Base-by-base conservation (phyloP, 1,139 yeast genomes). In the Torulaspora pretoriensis region DNA sequence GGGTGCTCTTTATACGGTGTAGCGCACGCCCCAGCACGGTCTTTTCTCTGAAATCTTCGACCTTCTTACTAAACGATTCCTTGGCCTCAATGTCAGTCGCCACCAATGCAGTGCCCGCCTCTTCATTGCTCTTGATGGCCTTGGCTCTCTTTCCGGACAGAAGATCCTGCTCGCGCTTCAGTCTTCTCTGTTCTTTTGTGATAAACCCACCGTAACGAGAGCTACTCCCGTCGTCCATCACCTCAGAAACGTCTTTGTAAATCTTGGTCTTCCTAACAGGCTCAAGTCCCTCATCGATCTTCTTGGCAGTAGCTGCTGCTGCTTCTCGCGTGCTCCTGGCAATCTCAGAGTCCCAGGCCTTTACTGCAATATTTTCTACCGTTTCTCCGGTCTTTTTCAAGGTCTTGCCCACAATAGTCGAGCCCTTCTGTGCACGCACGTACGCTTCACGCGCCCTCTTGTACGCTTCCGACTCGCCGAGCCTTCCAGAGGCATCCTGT, bases 311-410 rank as follows among this genome's bases (percentile, higher is more conserved):
- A 44, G 78, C 77, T 52, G 76, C 77, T 10, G 89, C 94, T 0
- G 89, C 88, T 34, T 80, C 75, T 63, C 98, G 78, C 13, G 96
- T 92, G 41, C 83, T 85, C 67, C 83, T 82, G 52, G 96, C 92
- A 38, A 92, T 86, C 27, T 92, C 89, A 2, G 97, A 88, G 51
- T 94, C 97, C 99, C 99, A 94, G 0, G 97, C 97, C 51, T 83
- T 83, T 37, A 78, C 75, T 3, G 97, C 98, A 36, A 81, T 95
- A 45, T 78, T 83, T 45, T 97, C 98, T 25, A 92, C 88, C 28
- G 83, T 94, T 59, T 85, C 88, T n/a, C 97, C 97, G 2, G 97
- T 92, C 68, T 86, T 86, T 57, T 80, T 78, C 47, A 89, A 79
- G 36, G 89, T 86, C 63, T 83, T 79, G 3, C 95, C 90, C 8